Evolutionary conservation across 257 asterid genomes (phyloP), one percentile per base, ranked within the genome.

Genomic region (Plantago major): DNA sequence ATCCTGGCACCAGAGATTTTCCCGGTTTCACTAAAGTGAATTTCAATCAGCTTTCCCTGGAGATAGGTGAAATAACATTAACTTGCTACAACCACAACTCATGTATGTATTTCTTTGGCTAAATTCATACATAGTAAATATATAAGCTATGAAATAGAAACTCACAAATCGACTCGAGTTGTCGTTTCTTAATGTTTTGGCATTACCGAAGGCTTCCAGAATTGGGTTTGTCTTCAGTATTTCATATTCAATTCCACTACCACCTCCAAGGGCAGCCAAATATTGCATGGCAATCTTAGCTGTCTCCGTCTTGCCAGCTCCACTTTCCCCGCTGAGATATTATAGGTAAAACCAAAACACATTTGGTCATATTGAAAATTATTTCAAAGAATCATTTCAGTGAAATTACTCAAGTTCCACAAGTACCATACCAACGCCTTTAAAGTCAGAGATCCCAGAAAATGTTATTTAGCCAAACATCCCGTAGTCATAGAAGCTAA

Each of bases 271-370:
- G 55, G 99, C 82, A 72, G 99, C 99, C 86, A 93, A 75, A 81
- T 93, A 93, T 73, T 93, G 99, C 99, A 93, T 93, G 63, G 96
- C 96, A 77, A 93, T 93, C 77, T 93, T 93, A 70, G 99, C 99
- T 11, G 99, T 93, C 79, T 93, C 99, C 8, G 99, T 93, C 79
- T 93, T 93, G 49, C 99, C 99, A 67, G 99, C 99, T 80, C 99
- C 99, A 73, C 99, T 93, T 78, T 93, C 99, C 74, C 99, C 99
- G 78, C 99, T 93, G 84, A 46, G 73, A 62, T 68, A 67, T 7
- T 66, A 65, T 37, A 58, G 66, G 74, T 59, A 22, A 76, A 22
- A 65, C 49, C 67, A 49, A 65, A 54, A 50, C 63, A 55, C 45
- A 58, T 33, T 57, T 65, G 49, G 63, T 65, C 46, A 59, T 38